These are phyloP conservation scores for Xerocomus potaroensis DNA, from an alignment of 768 basidiomycete species.

Conservation along the genomic window DNA sequence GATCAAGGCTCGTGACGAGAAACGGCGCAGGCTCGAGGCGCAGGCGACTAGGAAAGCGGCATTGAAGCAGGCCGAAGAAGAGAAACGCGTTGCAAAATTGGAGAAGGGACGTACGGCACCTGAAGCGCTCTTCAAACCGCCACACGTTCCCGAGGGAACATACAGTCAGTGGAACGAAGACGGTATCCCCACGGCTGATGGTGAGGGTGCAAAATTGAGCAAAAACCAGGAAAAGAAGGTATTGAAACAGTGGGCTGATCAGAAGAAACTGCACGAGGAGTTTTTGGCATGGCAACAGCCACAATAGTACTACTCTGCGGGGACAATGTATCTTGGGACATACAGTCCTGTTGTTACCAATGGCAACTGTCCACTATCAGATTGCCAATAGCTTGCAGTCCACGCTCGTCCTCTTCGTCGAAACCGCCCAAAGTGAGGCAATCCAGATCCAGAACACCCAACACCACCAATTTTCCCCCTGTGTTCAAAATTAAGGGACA, in stretches of 20 bases:
- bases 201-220: slow-evolving; percentile 77
- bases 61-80: slow-evolving; percentile 55
- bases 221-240: slow-evolving; percentile 78
- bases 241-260: slow-evolving; percentile 65
- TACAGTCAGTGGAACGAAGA: slow-evolving; percentile 82
- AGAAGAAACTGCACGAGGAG: slow-evolving; percentile 78
- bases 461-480: slow-evolving; percentile 29
- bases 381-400: slow-evolving; percentile 67
- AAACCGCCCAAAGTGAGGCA: slow-evolving; percentile 72
- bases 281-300: slow-evolving; percentile 48
- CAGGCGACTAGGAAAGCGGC: slow-evolving; percentile 81
- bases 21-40: slow-evolving; percentile 66
- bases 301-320: neutral
- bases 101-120: slow-evolving; percentile 80
- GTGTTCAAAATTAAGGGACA: slow-evolving; percentile 57
- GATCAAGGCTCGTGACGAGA: slow-evolving; percentile 84
- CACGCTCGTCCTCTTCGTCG: slow-evolving; percentile 69
- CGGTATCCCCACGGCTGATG: slow-evolving; percentile 84
- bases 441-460: slow-evolving; percentile 83
- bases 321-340: neutral
- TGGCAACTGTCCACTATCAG: slow-evolving; percentile 61
- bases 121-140: slow-evolving; percentile 78
- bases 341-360: slow-evolving; percentile 43
- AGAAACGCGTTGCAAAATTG: slow-evolving; percentile 71
- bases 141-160: slow-evolving; percentile 64